Conservation (phyloP, 163 green algal genomes). For the Coccomyxa subellipsoidea region DNA sequence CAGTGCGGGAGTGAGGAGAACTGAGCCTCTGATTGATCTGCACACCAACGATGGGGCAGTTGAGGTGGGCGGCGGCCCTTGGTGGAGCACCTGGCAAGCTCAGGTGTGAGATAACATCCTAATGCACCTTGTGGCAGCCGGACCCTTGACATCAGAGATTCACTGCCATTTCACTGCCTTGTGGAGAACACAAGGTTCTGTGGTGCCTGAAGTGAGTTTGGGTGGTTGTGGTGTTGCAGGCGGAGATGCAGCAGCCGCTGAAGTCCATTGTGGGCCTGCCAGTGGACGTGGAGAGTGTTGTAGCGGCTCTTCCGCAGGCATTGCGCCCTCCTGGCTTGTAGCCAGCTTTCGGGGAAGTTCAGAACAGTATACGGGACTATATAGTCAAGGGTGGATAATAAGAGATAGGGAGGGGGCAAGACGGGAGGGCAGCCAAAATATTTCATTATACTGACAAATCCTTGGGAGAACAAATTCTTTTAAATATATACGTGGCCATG, state of each 20-base stretch:
- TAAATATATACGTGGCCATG: too few species aligned
- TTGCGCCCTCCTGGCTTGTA: constrained; percentile 70
- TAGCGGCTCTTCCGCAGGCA: constrained; percentile 36
- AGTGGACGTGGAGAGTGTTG: constrained; percentile 66
- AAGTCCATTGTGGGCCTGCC: constrained; percentile 69
- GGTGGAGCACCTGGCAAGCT: constrained; percentile 71
- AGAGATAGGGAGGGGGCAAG: too few species aligned
- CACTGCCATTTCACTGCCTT: not conserved
- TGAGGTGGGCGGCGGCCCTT: constrained; percentile 76
- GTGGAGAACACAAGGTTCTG: not conserved
- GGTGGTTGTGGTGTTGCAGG: constrained; percentile 19
- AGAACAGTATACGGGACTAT: too few species aligned
- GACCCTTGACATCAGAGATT: not conserved
- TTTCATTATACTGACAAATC: too few species aligned
- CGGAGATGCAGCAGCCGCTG: constrained; percentile 80
- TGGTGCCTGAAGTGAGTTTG: not conserved
- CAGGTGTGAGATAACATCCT: not conserved
- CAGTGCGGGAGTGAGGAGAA: not conserved
- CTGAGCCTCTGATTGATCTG: constrained; percentile 55
- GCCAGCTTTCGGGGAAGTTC: constrained; percentile 10
- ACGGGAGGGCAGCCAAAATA: too few species aligned
- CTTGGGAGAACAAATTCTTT: too few species aligned
- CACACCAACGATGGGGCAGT: constrained; percentile 42
- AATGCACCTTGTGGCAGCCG: not conserved
- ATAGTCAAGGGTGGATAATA: too few species aligned